Evolutionary conservation across 2,329 filamentous ascomycete genomes (phyloP).

Genomic region (Alternaria sp.): DNA sequence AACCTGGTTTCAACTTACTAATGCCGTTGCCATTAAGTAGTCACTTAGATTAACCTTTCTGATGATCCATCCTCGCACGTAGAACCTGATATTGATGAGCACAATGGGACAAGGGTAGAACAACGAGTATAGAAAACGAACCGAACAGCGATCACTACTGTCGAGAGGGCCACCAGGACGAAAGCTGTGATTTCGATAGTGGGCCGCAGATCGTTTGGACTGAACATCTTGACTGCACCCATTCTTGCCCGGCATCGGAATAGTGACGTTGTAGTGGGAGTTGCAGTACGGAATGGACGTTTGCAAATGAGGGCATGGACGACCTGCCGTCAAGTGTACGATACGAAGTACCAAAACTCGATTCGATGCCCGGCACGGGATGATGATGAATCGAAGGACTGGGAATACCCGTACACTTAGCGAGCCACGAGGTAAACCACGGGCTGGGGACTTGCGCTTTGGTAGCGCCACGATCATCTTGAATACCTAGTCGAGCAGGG

Average conservation of each 20-base stretch:
- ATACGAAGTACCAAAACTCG: not conserved
- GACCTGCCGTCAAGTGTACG: not conserved
- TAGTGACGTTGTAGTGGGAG: not conserved
- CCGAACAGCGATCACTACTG: slow-evolving; percentile 27
- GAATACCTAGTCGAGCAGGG: not conserved
- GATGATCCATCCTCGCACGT: slow-evolving; percentile 33
- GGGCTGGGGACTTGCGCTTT: not conserved
- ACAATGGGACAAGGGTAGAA: not conserved
- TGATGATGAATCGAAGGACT: not conserved
- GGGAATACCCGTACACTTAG: not conserved
- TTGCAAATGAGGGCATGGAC: not conserved
- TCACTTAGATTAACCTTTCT: slow-evolving; percentile 33
- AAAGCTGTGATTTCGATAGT: slow-evolving; percentile 31
- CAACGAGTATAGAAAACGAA: not conserved
- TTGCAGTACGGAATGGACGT: not conserved
- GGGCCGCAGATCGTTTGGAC: slow-evolving; percentile 24
- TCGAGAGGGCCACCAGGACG: slow-evolving; percentile 28
- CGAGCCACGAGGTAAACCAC: not conserved
- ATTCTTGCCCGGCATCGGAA: slow-evolving; percentile 5
- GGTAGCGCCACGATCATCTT: not conserved
- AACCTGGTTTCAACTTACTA: slow-evolving; percentile 16
- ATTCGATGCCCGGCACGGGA: not conserved
- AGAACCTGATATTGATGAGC: slow-evolving; percentile 23
- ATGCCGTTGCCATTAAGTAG: slow-evolving; percentile 27
- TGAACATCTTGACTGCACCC: slow-evolving; percentile 23